These are phyloP conservation scores for Effrenium voratum DNA, from an alignment of 73 alveolate species.

Conservation along the genomic window DNA sequence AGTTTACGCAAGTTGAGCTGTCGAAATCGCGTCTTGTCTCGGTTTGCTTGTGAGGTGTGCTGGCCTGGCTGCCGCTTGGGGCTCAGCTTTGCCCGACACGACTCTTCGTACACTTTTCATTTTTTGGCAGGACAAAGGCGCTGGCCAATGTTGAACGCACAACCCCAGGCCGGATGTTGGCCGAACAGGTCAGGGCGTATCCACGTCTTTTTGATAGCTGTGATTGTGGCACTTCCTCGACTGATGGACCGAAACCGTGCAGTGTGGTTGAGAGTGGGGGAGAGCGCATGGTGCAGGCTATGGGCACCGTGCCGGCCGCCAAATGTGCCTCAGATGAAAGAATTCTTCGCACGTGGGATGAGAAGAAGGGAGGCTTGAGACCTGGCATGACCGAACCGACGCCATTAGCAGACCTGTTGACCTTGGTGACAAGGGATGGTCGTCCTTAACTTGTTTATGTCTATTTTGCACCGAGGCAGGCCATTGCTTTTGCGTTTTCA, in stretches of 20 bases:
- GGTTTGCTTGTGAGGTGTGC: background rate
- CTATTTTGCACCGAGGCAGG: background rate
- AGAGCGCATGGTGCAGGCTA: background rate
- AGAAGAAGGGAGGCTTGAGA: no score
- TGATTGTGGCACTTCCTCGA: background rate
- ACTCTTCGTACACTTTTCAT: background rate
- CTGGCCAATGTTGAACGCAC: background rate
- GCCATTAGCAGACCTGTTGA: background rate
- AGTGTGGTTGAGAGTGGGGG: background rate
- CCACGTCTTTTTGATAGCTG: background rate
- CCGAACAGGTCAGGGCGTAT: background rate
- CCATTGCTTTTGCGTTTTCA: no score
- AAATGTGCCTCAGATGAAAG: no score
- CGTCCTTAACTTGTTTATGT: background rate
- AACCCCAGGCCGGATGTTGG: background rate
- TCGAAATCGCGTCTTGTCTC: background rate
- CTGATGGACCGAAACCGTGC: background rate
- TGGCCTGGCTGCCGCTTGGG: constrained; percentile 33
- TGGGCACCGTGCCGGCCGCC: background rate
- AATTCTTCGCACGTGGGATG: no score
- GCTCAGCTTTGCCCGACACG: no score
- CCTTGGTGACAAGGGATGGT: background rate
- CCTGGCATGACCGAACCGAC: background rate
- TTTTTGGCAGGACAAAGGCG: background rate
- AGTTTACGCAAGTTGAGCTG: no score